A percentile compares a stretch with the other conserved stretches of the same genome.
Conservation (phyloP, 2,329 filamentous ascomycete species). For the Scopulariopsis brevicaulis region DNA sequence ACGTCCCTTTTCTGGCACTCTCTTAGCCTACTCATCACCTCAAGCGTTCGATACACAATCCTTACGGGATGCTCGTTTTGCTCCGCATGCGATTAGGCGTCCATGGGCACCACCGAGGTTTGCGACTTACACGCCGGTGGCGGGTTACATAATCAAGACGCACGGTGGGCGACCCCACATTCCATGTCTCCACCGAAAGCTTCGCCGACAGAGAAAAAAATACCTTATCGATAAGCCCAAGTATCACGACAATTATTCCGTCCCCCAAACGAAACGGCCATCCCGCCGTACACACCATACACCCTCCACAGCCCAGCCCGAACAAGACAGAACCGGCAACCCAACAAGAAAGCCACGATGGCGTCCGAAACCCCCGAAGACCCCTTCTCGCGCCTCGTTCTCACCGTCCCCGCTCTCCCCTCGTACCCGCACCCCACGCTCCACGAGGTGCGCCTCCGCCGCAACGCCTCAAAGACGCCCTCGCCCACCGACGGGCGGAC, state of each 20-base stretch:
- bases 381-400: slow-evolving; percentile 58
- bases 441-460: slow-evolving; percentile 81
- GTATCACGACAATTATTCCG: neutral
- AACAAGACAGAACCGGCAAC: neutral
- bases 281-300: neutral
- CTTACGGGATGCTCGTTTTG: no score
- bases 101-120: no score
- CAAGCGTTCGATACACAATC: no score
- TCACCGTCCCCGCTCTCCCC: slow-evolving; percentile 52
- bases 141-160: neutral
- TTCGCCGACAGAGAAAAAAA: neutral
- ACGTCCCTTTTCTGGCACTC: no score
- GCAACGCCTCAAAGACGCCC: slow-evolving; percentile 69
- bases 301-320: neutral
- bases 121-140: neutral
- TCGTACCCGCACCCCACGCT: slow-evolving; percentile 51
- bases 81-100: no score
- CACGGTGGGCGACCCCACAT: neutral
- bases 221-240: neutral
- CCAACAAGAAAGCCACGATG: slow-evolving; percentile 3
- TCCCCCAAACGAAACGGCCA: neutral
- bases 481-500: slow-evolving; percentile 64
- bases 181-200: neutral
- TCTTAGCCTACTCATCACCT: no score
- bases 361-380: slow-evolving; percentile 15